phyloP scores from a whole-genome alignment of 257 asterid species.

The Catharanthus roseus region DNA sequence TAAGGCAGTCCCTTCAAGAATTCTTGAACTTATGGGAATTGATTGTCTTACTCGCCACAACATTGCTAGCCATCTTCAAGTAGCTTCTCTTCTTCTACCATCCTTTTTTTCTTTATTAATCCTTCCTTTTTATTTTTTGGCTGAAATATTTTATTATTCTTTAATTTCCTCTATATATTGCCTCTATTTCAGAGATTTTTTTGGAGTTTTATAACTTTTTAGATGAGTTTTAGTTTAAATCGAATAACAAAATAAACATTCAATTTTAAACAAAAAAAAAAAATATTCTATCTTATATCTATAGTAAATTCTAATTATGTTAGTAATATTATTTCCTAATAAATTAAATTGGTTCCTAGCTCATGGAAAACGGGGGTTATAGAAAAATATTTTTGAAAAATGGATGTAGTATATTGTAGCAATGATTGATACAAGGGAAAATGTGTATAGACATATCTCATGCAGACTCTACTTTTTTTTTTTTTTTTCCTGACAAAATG shows the following conservation, averaged over 20 bases:
- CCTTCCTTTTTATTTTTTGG: neutral
- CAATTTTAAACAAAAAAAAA: too few species aligned
- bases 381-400: neutral
- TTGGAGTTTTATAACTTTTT: neutral
- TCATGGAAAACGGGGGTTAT: neutral
- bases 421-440: too few species aligned
- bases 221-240: too few species aligned
- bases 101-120: too few species aligned
- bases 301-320: too few species aligned
- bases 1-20: conserved; percentile 93
- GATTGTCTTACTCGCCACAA: conserved; percentile 97
- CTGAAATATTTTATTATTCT: neutral
- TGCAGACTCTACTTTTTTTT: too few species aligned
- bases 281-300: too few species aligned
- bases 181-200: neutral
- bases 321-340: neutral
- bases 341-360: neutral
- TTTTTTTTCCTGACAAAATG: neutral
- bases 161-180: neutral
- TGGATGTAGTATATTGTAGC: neutral
- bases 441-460: too few species aligned
- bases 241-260: too few species aligned
- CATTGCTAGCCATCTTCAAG: conserved; percentile 97
- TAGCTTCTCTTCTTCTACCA: conserved; percentile 16
- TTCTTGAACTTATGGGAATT: conserved; percentile 89